Conservation (phyloP, 495 filamentous ascomycete species). For the Pyronema domesticum region DNA sequence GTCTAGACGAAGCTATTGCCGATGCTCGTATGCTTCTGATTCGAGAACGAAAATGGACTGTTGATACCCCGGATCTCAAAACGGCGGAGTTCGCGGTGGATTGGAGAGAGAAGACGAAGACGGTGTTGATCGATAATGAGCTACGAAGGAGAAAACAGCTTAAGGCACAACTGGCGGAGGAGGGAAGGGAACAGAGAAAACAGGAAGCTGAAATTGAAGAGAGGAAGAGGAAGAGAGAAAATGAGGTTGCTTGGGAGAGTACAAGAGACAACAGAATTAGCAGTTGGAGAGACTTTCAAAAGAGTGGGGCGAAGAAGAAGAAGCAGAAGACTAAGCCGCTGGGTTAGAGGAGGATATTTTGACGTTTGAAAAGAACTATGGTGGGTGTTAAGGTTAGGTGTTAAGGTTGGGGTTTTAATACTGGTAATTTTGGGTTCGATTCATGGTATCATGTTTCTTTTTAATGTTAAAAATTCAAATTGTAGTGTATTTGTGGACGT, state of each 20-base stretch:
- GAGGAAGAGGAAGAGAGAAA: conserved; percentile 81
- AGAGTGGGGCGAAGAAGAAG: conserved; percentile 55
- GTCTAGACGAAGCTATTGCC: conserved; percentile 84
- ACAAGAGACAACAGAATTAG: conserved; percentile 79
- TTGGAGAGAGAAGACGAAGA: conserved; percentile 83
- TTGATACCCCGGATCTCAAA: conserved; percentile 72
- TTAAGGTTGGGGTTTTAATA: too few species aligned
- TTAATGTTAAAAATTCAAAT: too few species aligned
- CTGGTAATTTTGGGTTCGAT: too few species aligned
- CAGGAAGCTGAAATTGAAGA: conserved; percentile 72
- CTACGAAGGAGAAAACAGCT: conserved; percentile 62
- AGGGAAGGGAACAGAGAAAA: conserved; percentile 75
- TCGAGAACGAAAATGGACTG: conserved; percentile 77
- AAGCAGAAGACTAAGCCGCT: conserved; percentile 90
- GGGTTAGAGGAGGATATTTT: conserved; percentile 28
- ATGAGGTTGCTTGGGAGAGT: conserved; percentile 85
- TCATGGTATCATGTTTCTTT: too few species aligned
- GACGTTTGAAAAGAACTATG: not conserved
- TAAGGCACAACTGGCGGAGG: conserved; percentile 91
- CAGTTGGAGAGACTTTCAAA: conserved; percentile 87
- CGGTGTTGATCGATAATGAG: conserved; percentile 87
- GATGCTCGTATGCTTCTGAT: conserved; percentile 90
- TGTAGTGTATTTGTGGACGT: too few species aligned
- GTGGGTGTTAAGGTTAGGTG: not conserved
- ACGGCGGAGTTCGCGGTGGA: conserved; percentile 60